Base-by-base conservation (phyloP, 768 basidiomycete genomes). In the Epithele typhae region DNA sequence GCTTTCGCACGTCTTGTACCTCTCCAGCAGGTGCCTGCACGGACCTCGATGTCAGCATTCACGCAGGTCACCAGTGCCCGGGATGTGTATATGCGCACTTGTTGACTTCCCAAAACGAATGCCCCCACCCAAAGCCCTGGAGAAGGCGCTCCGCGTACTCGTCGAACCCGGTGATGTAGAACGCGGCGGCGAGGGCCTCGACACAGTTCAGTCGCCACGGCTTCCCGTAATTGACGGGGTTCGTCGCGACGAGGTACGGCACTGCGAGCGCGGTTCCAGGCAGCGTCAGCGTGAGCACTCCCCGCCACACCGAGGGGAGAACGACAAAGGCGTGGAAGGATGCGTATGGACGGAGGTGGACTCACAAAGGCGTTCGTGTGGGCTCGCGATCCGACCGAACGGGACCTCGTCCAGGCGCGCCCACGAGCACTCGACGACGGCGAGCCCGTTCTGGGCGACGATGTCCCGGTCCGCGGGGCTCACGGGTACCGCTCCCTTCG, bases 381-480 rank as follows among this genome's bases (percentile, higher is more conserved):
- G 92, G 54, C 90, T 92, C 5, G 87, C 77, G 52, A 98, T 95
- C 69, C 97, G 98, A 41, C 75, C 71, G 61, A 96, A 99, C 1
- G 96, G 96, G 7, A 99, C 84, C 46, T 98, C 96, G 37, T 91
- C 91, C 7, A 98, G 67, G 18, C 93, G 79, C 1, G 96, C 95
- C 96, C 96, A 99, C 3, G 92, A 95, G 63, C 95, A 98, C 62
- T 99, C 96, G 2, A 99, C 91, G n/a, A 99, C 96, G 1, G 95
- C 96, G 5, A 97, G 68, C 0, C 96, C 96, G 25, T 72, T 70
- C 37, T 74, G 71, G 0, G 77, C 69, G 8, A 98, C 71, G 46
- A 94, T 79, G 4, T 85, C 82, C n/a, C 81, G 77, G 60, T 99
- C 96, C 1, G 84, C 76, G 1, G 92, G 92, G 37, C 82, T 87